These are phyloP conservation scores for Diaporthe sp. DNA, from an alignment of 2,329 filamentous ascomycete genomes.

Conservation along the genomic window DNA sequence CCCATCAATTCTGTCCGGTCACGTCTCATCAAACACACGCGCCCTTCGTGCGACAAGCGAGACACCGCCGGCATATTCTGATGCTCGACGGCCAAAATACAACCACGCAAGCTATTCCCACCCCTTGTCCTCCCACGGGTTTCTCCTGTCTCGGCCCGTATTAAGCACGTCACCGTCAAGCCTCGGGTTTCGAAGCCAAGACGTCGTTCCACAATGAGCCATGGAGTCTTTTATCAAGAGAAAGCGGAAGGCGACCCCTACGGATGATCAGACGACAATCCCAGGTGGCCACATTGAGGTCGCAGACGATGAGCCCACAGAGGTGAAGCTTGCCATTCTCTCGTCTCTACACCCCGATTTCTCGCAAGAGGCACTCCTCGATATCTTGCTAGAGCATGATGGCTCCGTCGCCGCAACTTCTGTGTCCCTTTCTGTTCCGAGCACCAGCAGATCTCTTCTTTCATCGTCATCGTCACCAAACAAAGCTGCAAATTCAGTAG, in stretches of 20 bases:
- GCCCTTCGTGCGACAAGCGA: constrained; percentile 28
- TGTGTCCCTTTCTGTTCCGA: constrained; percentile 48
- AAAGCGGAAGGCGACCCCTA: constrained; percentile 61
- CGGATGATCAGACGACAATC: constrained; percentile 44
- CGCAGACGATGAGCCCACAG: constrained; percentile 81
- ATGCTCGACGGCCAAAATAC: not conserved
- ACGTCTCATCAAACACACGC: constrained; percentile 1
- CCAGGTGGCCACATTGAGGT: not conserved
- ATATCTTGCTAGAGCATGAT: constrained; percentile 81
- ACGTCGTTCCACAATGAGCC: constrained; percentile 33
- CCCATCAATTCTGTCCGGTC: not conserved
- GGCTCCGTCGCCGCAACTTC: constrained; percentile 80
- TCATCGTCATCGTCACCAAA: constrained; percentile 1
- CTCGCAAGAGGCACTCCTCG: constrained; percentile 78
- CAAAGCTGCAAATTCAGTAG: constrained; percentile 16
- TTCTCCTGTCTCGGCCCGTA: constrained; percentile 1
- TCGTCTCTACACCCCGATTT: constrained; percentile 79
- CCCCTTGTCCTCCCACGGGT: not conserved
- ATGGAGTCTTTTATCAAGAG: constrained; percentile 72
- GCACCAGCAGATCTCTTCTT: constrained; percentile 57
- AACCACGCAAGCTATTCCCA: not conserved
- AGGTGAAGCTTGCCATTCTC: constrained; percentile 88
- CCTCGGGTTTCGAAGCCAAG: not conserved
- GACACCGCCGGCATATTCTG: not conserved
- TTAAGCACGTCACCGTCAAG: not conserved